Evolutionary conservation across 2,329 filamentous ascomycete genomes (phyloP), one percentile per base, ranked within the genome.

Genomic region (Cladophialophora psammophila): DNA sequence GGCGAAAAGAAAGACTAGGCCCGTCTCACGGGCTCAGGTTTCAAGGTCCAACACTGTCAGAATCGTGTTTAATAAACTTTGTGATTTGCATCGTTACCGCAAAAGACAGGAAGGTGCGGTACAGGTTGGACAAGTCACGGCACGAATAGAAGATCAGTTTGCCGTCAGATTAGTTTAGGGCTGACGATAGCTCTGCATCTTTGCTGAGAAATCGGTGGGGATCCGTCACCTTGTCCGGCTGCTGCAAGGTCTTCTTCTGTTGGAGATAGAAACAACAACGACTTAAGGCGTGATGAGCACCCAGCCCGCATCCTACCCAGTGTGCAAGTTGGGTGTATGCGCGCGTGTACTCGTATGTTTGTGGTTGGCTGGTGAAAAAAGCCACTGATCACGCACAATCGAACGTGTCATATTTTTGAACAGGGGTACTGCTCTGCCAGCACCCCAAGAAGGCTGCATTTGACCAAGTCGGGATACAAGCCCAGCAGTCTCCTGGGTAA

Each of bases 321-420:
- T 50, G 13, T 50, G 12, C 18, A 50, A 50, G 45, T 2, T 5
- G n/a, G 1, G 18, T 6, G n/a, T 3, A 26, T 26, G 26, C 26
- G 26, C 26, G 26, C 26, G 3, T 26, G 3, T 26, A 26, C 26
- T 2, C 26, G 26, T 26, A 26, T 26, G 26, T 26, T 26, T 26
- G 26, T 26, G 26, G 26, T 26, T 20, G n/a, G 40, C 15, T 45
- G 40, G 15, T 45, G 40, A 18, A 12, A 8, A 50, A 3, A n/a
- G 7, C 26, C 26, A 42, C 45, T 31, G 57, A 45, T 34, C 38
- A 60, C 40, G 57, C 40, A 60, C 12, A 60, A 45, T 40, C 59
- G 45, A 53, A 61, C 34, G 18, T 40, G 59, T 52, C 45, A 61
- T 52, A 20, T 61, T 38, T n/a, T n/a, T 35, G 57, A 40, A 20